Conservation (phyloP, 345 rosid genomes). For the Lumnitzera littorea region DNA sequence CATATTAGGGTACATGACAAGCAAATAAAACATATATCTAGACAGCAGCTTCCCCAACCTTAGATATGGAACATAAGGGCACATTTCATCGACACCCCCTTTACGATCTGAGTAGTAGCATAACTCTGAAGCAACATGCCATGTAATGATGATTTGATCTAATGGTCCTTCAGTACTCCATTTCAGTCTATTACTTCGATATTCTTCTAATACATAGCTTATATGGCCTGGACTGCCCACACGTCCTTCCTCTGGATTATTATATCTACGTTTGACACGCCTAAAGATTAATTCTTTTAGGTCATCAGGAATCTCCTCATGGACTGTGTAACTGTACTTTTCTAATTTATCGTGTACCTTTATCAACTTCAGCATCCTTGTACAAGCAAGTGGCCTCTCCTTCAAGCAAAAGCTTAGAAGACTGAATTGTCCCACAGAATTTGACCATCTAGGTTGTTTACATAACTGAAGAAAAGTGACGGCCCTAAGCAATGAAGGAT, state of each 20-base stretch:
- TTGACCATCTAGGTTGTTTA: slow-evolving; percentile 1
- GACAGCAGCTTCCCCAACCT: neutral
- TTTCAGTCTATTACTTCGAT: too few species aligned
- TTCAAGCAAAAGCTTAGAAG: slow-evolving; percentile 3
- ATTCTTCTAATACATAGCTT: too few species aligned
- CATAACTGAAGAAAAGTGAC: neutral
- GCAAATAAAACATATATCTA: slow-evolving; percentile 8
- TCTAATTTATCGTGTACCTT: neutral
- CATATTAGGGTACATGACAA: slow-evolving; percentile 11
- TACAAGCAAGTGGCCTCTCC: neutral
- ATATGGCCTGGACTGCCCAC: too few species aligned
- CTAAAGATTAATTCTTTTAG: too few species aligned
- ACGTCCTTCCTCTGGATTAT: too few species aligned
- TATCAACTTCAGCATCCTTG: neutral
- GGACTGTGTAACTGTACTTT: neutral
- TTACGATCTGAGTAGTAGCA: neutral
- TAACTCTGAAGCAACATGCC: slow-evolving; percentile 7
- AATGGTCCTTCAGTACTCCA: slow-evolving; percentile 1
- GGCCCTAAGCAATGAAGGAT: too few species aligned
- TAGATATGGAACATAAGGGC: neutral
- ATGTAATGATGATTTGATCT: neutral
- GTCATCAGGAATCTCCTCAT: neutral
- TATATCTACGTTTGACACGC: too few species aligned
- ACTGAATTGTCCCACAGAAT: neutral
- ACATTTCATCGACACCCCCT: too few species aligned